Evolutionary conservation across 148 eudicot genomes (phyloP).

Genomic region (Silene conica): DNA sequence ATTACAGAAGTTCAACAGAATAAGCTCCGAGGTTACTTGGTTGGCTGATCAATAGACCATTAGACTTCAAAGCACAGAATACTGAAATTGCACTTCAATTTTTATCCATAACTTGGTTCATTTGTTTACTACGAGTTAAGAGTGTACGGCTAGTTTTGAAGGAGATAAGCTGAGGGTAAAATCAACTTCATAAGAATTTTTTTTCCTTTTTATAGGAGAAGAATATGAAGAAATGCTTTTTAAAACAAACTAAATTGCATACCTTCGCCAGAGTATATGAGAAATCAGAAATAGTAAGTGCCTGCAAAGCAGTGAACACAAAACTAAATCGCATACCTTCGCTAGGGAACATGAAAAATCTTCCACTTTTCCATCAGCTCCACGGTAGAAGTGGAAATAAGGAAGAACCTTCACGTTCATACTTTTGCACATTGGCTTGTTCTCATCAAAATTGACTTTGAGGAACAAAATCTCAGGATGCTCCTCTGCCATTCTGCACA

Average conservation of each 20-base stretch:
- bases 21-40: no score
- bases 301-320: neutral
- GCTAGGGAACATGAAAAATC: slow-evolving; percentile 90
- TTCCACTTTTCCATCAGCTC: slow-evolving; percentile 88
- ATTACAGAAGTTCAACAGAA: no score
- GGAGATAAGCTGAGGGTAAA: no score
- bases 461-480: slow-evolving; percentile 84
- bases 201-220: no score
- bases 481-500: slow-evolving; percentile 80
- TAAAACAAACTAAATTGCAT: neutral
- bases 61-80: no score
- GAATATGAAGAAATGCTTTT: no score
- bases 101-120: no score
- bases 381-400: slow-evolving; percentile 91
- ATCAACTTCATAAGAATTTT: no score
- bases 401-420: slow-evolving; percentile 98
- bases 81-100: no score
- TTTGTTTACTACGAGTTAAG: no score
- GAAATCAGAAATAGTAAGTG: slow-evolving; percentile 28
- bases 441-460: slow-evolving; percentile 96
- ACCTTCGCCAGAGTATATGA: slow-evolving; percentile 97
- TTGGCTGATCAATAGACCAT: no score
- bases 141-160: no score
- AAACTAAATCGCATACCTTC: slow-evolving; percentile 45
- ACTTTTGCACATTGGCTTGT: slow-evolving; percentile 93